Percentiles rank a stretch among this genome's conserved stretches.
These are phyloP conservation scores for Trypanosoma platydactyli DNA, from an alignment of 208 protist genomes.

Conservation along the genomic window DNA sequence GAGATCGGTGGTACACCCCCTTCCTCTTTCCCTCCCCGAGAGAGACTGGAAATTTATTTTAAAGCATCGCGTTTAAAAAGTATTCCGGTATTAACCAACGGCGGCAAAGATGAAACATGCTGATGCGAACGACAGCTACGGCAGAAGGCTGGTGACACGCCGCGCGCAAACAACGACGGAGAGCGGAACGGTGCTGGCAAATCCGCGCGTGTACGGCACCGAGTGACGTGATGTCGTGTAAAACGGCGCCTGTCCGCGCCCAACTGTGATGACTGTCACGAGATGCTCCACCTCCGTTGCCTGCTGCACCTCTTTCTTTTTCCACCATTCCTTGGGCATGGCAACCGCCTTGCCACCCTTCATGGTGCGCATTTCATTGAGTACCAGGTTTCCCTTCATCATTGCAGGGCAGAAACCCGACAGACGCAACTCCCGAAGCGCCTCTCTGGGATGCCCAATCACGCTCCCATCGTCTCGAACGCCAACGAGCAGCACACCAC, in stretches of 20 bases:
- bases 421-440: constrained; percentile 44
- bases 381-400: constrained; percentile 63
- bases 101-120: no score
- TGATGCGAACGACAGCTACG: constrained; percentile 4
- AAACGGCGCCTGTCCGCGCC: constrained; percentile 70
- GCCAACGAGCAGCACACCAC: constrained; percentile 76
- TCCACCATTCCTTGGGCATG: constrained; percentile 81
- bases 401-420: constrained; percentile 86
- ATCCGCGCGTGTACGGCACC: constrained; percentile 70
- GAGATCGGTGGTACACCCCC: no score
- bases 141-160: constrained; percentile 53
- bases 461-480: constrained; percentile 67
- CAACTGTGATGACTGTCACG: constrained; percentile 67
- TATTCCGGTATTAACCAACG: no score
- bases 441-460: constrained; percentile 60
- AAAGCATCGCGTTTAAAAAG: no score
- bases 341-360: background rate
- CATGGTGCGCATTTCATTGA: constrained; percentile 61
- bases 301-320: constrained; percentile 20
- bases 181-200: constrained; percentile 78
- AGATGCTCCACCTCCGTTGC: constrained; percentile 29
- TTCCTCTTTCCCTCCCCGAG: no score
- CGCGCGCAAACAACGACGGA: constrained; percentile 41
- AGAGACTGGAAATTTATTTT: no score
- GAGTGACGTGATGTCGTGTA: constrained; percentile 53